Evolutionary conservation across 2,329 filamentous ascomycete species (phyloP).

Genomic region (Phyllosticta capitalensis): DNA sequence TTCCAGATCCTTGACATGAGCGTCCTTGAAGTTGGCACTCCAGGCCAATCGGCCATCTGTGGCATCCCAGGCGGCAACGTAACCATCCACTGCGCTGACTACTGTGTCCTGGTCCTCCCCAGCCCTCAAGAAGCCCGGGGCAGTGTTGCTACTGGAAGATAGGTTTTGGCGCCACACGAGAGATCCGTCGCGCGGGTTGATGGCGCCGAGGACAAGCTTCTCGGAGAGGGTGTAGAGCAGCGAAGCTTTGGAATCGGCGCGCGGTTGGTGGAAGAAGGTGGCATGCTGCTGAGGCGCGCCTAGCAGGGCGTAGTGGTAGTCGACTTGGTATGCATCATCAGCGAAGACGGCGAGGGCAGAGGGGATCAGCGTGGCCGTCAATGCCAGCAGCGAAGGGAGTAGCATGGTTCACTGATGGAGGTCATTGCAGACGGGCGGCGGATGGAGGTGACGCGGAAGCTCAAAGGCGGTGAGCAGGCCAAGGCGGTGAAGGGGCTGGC

Average conservation of each 20-base stretch:
- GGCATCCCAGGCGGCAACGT: slow-evolving; percentile 74
- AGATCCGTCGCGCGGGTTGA: slow-evolving; percentile 78
- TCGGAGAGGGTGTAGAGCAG: slow-evolving; percentile 88
- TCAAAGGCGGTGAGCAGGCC: neutral
- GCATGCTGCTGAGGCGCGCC: slow-evolving; percentile 72
- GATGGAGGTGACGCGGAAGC: neutral
- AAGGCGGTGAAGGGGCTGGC: neutral
- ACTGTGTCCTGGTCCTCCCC: slow-evolving; percentile 71
- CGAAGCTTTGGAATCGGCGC: slow-evolving; percentile 71
- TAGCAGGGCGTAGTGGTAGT: slow-evolving; percentile 86
- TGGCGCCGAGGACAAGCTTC: slow-evolving; percentile 69
- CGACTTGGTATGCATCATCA: slow-evolving; percentile 84
- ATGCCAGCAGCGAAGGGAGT: slow-evolving; percentile 25
- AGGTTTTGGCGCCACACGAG: slow-evolving; percentile 80
- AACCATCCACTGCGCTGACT: slow-evolving; percentile 59
- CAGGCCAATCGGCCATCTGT: slow-evolving; percentile 71
- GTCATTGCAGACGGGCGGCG: slow-evolving; percentile 2
- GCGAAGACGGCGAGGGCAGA: slow-evolving; percentile 62
- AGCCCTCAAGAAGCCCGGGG: slow-evolving; percentile 49
- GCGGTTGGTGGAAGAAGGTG: slow-evolving; percentile 90
- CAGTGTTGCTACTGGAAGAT: slow-evolving; percentile 28
- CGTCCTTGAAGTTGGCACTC: slow-evolving; percentile 52
- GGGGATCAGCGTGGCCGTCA: slow-evolving; percentile 37
- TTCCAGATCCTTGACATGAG: slow-evolving; percentile 59
- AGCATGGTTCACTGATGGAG: slow-evolving; percentile 22